phyloP scores from a whole-genome alignment of 345 rosid species.

The Eutrema japonicum region DNA sequence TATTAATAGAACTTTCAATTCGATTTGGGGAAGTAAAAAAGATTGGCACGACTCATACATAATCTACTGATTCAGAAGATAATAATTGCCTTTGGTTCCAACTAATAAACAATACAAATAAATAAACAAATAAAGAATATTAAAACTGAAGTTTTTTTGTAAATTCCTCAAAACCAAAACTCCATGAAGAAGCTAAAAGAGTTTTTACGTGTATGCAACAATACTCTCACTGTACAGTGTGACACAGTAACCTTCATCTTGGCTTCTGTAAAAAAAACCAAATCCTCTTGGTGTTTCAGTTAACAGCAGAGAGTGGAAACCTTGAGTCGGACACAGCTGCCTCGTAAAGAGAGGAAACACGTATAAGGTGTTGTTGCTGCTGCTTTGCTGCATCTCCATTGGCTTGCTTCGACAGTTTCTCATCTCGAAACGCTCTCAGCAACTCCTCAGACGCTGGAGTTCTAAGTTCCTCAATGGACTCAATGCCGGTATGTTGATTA shows the following conservation, averaged over 20 bases:
- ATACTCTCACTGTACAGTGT: slow-evolving; percentile 51
- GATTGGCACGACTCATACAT: background rate
- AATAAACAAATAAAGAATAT: slow-evolving; percentile 43
- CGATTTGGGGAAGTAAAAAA: too few relatives aligned
- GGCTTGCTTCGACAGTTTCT: slow-evolving; percentile 59
- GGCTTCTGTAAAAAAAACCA: slow-evolving; percentile 4
- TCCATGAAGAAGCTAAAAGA: slow-evolving; percentile 8
- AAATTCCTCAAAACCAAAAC: slow-evolving; percentile 19
- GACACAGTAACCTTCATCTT: slow-evolving; percentile 10
- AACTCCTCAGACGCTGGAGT: slow-evolving; percentile 88
- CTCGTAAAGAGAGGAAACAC: slow-evolving; percentile 49
- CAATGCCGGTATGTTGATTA: slow-evolving; percentile 66
- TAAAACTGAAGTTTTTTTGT: slow-evolving; percentile 7
- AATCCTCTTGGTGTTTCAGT: slow-evolving; percentile 48
- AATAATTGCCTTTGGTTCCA: slow-evolving; percentile 14
- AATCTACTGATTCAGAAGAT: background rate
- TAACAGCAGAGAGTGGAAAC: slow-evolving; percentile 85
- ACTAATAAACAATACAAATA: slow-evolving; percentile 29
- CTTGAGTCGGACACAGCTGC: slow-evolving; percentile 85
- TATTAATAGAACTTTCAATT: too few relatives aligned
- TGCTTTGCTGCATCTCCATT: slow-evolving; percentile 74
- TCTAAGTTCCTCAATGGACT: slow-evolving; percentile 86
- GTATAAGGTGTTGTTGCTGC: slow-evolving; percentile 58
- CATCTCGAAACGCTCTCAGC: slow-evolving; percentile 72
- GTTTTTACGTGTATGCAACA: slow-evolving; percentile 23